Base-by-base conservation (phyloP, 2,329 filamentous ascomycete species). In the Pseudocercospora macadamiae region DNA sequence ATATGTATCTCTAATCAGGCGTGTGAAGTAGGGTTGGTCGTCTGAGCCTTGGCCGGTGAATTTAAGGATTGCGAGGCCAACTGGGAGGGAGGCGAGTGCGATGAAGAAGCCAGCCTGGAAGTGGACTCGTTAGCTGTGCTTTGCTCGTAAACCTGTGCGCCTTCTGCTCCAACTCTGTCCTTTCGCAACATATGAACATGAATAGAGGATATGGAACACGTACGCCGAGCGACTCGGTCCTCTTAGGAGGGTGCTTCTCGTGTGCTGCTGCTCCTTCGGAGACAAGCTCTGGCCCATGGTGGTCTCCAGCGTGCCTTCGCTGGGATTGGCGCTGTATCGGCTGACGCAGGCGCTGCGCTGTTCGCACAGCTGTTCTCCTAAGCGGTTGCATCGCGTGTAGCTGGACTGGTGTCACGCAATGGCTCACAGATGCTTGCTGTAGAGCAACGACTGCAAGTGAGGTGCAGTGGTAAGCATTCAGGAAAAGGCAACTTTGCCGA, bases 1-100 rank as follows among this genome's bases (percentile, higher is more conserved):
- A 72, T 83, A 87, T 65, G 80, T 80, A 64, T 81, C 74, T 66
- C 86, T 83, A 69, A 89, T 85, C 68, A 84, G 59, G 54, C 77
- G 72, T 28, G 80, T 79, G 59, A 83, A 70, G 62, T 74, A 74
- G 3, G 77, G 72, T 51, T 73, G 68, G 51, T 75, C 73, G 68
- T 78, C 73, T 49, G 67, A 68, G 68, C 71, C 72, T 47, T 69
- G 70, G 54, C 74, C 72, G 45, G 80, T 78, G 55, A 79, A 64
- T 39, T 74, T 70, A 70, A 82, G 83, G 26, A 83, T 56, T 52
- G 74, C 77, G 57, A 77, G 67, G 45, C 72, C 74, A 45, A 75
- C 58, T 8, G 82, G 82, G 51, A 84, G 73, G 9, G 73, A 65
- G 42, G 74, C 76, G 37, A 84, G 66, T 42, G 74, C 68, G 48